Base-by-base conservation (phyloP, 2,329 filamentous ascomycete genomes). In the Penicillium sp. region DNA sequence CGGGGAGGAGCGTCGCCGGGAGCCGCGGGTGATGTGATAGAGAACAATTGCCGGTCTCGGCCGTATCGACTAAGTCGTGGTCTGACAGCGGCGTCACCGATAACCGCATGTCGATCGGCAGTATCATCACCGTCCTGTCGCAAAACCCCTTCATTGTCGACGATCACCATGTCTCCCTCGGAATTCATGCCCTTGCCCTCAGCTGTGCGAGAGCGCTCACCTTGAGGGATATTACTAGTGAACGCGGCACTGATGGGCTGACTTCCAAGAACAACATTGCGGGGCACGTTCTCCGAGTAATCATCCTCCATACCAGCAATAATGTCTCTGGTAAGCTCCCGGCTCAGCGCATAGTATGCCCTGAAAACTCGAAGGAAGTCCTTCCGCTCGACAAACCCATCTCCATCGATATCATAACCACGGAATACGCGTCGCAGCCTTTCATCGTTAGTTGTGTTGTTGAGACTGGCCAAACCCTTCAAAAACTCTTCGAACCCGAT, bases 401-500 rank as follows among this genome's bases (percentile, higher is more conserved):
- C 91, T 1, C 81, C 80, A 61, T 97, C 89, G 42, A 95, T 82
- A 63, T 99, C 93, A 63, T 95, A 97, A 11, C 89, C 91, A 48
- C 88, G 81, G 64, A 97, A 95, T 2, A 93, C 86, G 52, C 85
- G 82, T 49, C 74, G 77, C 35, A 92, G 76, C 55, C 88, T 84
- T 58, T 88, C 83, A 59, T 86, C 72, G 19, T 78, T 77, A 46
- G 74, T 74, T 46, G 79, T 78, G 22, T 78, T 76, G 51, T 81
- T 79, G 50, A 86, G 72, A 42, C 79, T 80, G 4, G 89, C 85
- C 40, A 96, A 76, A 0, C 89, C 93, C 49, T 86, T 83, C 19
- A 97, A 74, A 64, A 96, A 99, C 66, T 99, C 93, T 41, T 89
- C 80, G 59, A 99, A 97, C 7, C 88, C 88, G 61, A 99, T 96